Evolutionary conservation across 306 rosid genomes (phyloP).

Genomic region (Cicer bijugum): DNA sequence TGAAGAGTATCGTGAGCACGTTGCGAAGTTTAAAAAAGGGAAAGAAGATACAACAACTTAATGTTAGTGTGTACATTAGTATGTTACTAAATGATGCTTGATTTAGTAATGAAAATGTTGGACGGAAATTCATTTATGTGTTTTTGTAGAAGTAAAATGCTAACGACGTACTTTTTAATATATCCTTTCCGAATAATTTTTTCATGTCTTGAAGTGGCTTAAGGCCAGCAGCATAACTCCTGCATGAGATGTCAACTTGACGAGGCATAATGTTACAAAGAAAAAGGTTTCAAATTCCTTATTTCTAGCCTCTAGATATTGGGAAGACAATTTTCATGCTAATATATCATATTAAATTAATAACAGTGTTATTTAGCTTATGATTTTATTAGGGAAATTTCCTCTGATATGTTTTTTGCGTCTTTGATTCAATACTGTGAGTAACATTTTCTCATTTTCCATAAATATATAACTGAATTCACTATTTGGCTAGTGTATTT

Average conservation of each 20-base stretch:
- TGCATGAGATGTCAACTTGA: slow-evolving; percentile 21
- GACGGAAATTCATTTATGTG: not conserved
- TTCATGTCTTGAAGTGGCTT: slow-evolving; percentile 15
- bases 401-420: not conserved
- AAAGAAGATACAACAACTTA: slow-evolving; percentile 45
- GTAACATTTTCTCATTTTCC: not conserved
- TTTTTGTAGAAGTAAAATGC: not conserved
- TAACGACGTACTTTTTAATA: not conserved
- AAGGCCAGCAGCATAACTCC: not conserved
- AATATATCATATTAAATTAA: not conserved
- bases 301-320: not conserved
- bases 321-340: not conserved
- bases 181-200: not conserved
- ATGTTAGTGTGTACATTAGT: slow-evolving; percentile 29
- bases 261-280: not conserved
- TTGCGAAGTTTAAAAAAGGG: slow-evolving; percentile 58
- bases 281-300: slow-evolving; percentile 1
- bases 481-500: not conserved
- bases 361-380: not conserved
- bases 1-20: slow-evolving; percentile 65
- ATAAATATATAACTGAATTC: not conserved
- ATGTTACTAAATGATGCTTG: slow-evolving; percentile 23
- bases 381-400: slow-evolving; percentile 2
- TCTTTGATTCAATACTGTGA: slow-evolving; percentile 9
- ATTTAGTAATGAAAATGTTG: not conserved